Evolutionary conservation across 345 rosid species (phyloP).

Genomic region (Iberis pinnata): DNA sequence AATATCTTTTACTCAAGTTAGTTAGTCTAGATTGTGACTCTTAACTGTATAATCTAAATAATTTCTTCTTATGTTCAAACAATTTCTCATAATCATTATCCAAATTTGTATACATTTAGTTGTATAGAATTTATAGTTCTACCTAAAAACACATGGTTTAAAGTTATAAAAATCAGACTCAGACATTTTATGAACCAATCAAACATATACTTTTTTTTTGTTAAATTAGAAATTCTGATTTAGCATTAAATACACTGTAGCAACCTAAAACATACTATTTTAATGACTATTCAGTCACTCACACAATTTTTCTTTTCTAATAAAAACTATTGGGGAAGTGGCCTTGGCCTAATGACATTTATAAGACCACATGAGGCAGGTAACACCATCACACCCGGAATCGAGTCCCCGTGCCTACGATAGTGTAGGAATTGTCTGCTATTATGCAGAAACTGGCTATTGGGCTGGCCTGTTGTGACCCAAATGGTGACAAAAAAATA

Average conservation of each 20-base stretch:
- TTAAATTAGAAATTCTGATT: slow-evolving; percentile 16
- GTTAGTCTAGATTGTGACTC: not conserved
- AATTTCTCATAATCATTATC: slow-evolving; percentile 1
- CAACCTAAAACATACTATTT: slow-evolving; percentile 21
- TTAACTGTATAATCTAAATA: not conserved
- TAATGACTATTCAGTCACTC: not conserved
- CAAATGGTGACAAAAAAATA: too few relatives aligned
- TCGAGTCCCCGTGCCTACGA: too few relatives aligned
- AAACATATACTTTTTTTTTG: not conserved
- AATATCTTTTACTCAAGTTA: not conserved
- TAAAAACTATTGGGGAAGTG: too few relatives aligned
- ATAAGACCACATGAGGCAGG: too few relatives aligned
- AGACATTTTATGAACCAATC: slow-evolving; percentile 1
- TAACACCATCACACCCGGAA: too few relatives aligned
- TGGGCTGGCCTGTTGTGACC: too few relatives aligned
- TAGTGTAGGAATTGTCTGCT: too few relatives aligned
- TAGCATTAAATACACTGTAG: slow-evolving; percentile 7
- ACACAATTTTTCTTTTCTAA: not conserved
- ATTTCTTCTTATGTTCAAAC: slow-evolving; percentile 9
- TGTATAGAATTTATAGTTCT: not conserved
- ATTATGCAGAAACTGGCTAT: too few relatives aligned
- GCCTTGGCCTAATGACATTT: too few relatives aligned
- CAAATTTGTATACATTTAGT: slow-evolving; percentile 4
- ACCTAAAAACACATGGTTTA: slow-evolving; percentile 22
- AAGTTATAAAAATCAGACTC: slow-evolving; percentile 19